Conservation (phyloP, 2,329 filamentous ascomycete genomes). For the Sporothrix globosa region DNA sequence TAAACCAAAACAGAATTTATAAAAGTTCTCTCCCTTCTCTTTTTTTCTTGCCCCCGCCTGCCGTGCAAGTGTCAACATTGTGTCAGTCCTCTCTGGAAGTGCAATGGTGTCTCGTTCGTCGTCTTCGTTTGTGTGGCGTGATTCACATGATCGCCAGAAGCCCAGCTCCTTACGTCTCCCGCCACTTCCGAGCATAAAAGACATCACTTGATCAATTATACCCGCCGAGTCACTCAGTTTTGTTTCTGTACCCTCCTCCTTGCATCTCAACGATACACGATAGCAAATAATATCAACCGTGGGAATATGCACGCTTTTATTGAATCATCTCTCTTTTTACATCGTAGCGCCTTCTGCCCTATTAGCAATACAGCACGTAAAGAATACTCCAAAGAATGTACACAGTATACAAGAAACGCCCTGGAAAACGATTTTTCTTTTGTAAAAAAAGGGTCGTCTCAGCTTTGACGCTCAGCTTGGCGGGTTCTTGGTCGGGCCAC, state of each 20-base stretch:
- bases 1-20: no score
- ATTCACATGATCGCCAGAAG: neutral
- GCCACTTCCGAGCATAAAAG: conserved; percentile 13
- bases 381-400: neutral
- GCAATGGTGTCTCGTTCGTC: neutral
- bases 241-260: no score
- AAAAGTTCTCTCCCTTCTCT: neutral
- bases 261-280: neutral
- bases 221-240: neutral
- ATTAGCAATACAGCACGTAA: neutral
- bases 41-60: neutral
- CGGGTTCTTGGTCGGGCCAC: no score
- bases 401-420: no score
- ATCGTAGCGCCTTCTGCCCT: neutral
- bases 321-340: neutral
- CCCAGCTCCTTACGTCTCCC: neutral
- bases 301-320: neutral
- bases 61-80: neutral
- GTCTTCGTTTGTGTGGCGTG: neutral
- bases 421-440: no score
- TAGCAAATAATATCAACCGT: neutral
- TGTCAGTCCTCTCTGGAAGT: neutral
- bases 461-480: no score
- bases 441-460: no score
- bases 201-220: neutral